A percentile compares a stretch with the other conserved stretches of the same genome.
phyloP scores from a whole-genome alignment of 2,329 filamentous ascomycete genomes.

The Cercospora beticola region DNA sequence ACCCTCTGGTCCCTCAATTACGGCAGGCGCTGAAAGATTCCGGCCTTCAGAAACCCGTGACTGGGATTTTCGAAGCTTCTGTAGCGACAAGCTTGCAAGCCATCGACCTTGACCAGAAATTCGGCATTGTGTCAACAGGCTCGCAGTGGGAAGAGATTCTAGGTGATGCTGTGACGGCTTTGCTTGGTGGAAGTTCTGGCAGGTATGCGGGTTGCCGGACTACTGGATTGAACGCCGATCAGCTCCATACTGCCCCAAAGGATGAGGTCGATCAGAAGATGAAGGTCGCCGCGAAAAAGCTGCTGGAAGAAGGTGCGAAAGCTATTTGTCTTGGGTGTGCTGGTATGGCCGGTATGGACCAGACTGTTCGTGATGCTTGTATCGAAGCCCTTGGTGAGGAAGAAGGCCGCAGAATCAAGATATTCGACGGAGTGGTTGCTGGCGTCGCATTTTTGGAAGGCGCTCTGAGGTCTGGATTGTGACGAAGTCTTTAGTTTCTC shows the following conservation, averaged over 20 bases:
- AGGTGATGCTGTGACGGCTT: constrained; percentile 60
- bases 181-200: constrained; percentile 55
- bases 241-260: constrained; percentile 69
- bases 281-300: constrained; percentile 64
- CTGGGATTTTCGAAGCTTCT: constrained; percentile 86
- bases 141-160: constrained; percentile 78
- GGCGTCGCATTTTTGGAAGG: constrained; percentile 64
- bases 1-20: constrained; percentile 64
- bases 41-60: constrained; percentile 54
- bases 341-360: constrained; percentile 82
- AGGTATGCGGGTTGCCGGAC: constrained; percentile 76
- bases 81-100: constrained; percentile 63
- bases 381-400: constrained; percentile 47
- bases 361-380: constrained; percentile 16
- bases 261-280: constrained; percentile 66
- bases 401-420: constrained; percentile 59
- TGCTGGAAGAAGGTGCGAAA: constrained; percentile 50
- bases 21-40: constrained; percentile 27
- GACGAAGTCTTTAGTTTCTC: background rate
- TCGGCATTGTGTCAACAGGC: constrained; percentile 88
- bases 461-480: constrained; percentile 30
- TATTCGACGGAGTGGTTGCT: constrained; percentile 78
- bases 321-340: constrained; percentile 85
- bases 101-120: constrained; percentile 54
- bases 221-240: constrained; percentile 75